A percentile compares a stretch with the other conserved stretches of the same genome.
phyloP scores from a whole-genome alignment of 1,284 basidiomycete genomes.

The Leccinum fallax region DNA sequence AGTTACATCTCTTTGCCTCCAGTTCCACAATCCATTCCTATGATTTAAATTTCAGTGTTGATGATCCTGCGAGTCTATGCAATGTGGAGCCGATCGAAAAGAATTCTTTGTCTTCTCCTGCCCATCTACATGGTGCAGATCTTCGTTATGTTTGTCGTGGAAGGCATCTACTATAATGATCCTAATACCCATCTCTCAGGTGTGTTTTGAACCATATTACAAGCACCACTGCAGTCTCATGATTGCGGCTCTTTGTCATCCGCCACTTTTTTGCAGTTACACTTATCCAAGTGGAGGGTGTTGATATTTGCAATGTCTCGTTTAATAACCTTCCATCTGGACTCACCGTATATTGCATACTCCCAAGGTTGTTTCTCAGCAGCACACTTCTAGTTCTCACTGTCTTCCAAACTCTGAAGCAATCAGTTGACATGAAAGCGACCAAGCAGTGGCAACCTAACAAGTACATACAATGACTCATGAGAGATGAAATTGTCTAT shows the following conservation, averaged over 20 bases:
- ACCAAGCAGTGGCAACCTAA: neutral
- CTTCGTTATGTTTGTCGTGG: neutral
- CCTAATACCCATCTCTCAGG: neutral
- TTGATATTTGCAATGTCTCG: neutral
- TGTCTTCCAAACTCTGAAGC: neutral
- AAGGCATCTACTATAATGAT: neutral
- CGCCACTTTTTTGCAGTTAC: neutral
- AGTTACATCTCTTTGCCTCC: neutral
- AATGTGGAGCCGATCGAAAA: neutral
- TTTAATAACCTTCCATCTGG: neutral
- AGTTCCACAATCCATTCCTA: neutral
- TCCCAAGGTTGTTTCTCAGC: neutral
- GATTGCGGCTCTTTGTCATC: neutral
- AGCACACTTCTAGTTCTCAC: neutral
- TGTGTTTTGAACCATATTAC: neutral
- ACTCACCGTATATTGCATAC: neutral
- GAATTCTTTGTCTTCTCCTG: neutral
- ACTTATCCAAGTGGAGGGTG: neutral
- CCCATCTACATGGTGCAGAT: neutral
- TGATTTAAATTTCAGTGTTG: neutral
- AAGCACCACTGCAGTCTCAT: neutral
- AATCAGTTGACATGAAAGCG: neutral
- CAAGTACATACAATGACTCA: neutral
- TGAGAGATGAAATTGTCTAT: neutral
- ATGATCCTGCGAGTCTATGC: neutral